Base-by-base conservation (phyloP, 345 rosid species). In the Eucalyptus sp. region DNA sequence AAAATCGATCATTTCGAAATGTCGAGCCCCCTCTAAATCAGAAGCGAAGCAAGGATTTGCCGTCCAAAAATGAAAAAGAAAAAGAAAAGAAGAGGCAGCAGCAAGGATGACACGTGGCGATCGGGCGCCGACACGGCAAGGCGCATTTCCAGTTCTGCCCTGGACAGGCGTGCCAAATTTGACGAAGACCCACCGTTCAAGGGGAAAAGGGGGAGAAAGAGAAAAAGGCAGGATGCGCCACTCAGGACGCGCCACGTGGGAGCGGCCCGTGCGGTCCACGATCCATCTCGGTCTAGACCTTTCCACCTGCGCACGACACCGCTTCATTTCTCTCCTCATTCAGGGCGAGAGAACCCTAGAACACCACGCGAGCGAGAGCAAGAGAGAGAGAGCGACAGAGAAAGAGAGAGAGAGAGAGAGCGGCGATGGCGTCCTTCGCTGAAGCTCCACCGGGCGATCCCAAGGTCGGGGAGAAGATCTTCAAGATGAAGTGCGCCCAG, bases 391-490 rank as follows among this genome's bases (percentile, higher is more conserved):
- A 41, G 41, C 4, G 3, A 50, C 41, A 68, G 58, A 51, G 52
- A 88, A 33, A 76, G 15, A 68, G 14, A 16, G 84, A 27, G 29
- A 83, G 52, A 88, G 49, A 60, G 71, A 37, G 83, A 20, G 31
- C 87, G 87, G 60, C 60, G 87, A 97, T 97, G 99, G 99, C 99
- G 88, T 91, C 98, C 56, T 96, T 96, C 90, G 91, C 90, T n/a
- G 90, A 96, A 93, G 99, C 99, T 37, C 99, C 99, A 4, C 94
- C 98, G 8, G 99, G 99, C 50, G 49, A 96, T 86, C n/a, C 92
- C 1, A 94, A 94, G 88, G 90, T 91, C 60, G 98, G 99, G 50
- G 99, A 95, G 92, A 97, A 97, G 92, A 96, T 95, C 91, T 97
- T 96, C 94, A 94, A 91, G 93, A 96, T 94, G 66, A 97, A 97